A percentile compares a stretch with the other conserved stretches of the same genome.
Evolutionary conservation across 306 rosid genomes (phyloP).

Genomic region (Cucumis hystrix): DNA sequence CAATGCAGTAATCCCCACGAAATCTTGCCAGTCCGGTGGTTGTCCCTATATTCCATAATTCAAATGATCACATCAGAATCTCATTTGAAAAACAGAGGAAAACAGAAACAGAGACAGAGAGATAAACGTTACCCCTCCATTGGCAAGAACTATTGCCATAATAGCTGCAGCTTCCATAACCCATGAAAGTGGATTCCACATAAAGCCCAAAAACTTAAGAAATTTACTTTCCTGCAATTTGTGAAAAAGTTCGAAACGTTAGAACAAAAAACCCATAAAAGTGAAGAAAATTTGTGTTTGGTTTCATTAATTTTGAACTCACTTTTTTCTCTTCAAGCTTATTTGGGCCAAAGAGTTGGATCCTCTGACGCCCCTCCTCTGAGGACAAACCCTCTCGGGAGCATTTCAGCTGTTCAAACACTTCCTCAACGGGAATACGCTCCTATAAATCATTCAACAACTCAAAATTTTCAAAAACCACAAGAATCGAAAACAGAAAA

Average conservation of each 20-base stretch:
- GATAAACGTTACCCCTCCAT: conserved; percentile 56
- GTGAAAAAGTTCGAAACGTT: background rate
- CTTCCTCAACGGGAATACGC: conserved; percentile 66
- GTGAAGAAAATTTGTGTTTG: background rate
- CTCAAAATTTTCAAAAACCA: too few relatives aligned
- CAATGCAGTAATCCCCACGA: conserved; percentile 49
- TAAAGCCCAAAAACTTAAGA: conserved; percentile 75
- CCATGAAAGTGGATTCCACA: conserved; percentile 98
- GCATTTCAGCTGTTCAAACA: conserved; percentile 64
- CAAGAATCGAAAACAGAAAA: background rate
- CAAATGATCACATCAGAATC: background rate
- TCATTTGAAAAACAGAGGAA: background rate
- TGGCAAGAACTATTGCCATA: conserved; percentile 89
- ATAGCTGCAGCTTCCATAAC: conserved; percentile 88
- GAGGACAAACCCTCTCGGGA: conserved; percentile 53
- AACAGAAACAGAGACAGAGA: background rate
- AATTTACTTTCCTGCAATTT: conserved; percentile 52
- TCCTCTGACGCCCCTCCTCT: conserved; percentile 62
- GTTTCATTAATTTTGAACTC: background rate
- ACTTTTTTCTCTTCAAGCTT: conserved; percentile 77
- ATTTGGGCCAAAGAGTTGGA: conserved; percentile 67
- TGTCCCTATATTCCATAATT: conserved; percentile 27
- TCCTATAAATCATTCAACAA: conserved; percentile 28
- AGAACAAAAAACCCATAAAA: background rate
- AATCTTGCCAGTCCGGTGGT: conserved; percentile 93